Conservation (phyloP, 2,329 filamentous ascomycete genomes). For the Aureobasidium sp. region DNA sequence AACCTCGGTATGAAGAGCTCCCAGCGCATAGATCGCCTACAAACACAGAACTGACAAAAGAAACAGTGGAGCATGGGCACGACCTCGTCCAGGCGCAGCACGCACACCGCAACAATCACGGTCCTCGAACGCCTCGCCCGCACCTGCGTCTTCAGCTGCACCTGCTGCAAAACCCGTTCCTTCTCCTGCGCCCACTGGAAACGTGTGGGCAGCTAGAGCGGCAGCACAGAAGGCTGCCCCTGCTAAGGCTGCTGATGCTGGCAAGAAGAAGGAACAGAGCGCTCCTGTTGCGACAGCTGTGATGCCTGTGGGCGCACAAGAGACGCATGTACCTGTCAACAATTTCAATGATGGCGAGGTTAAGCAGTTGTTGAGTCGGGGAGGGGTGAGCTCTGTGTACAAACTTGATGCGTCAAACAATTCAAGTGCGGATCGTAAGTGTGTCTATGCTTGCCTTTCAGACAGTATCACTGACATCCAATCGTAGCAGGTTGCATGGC, state of each 20-base stretch:
- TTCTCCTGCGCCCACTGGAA: background rate
- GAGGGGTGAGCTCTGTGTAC: conserved; percentile 23
- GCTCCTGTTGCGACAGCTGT: background rate
- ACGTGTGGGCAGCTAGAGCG: conserved; percentile 10
- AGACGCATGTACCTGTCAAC: conserved; percentile 21
- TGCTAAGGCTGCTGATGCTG: background rate
- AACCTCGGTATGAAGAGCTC: background rate
- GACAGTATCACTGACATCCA: background rate
- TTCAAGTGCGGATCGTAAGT: conserved; percentile 33
- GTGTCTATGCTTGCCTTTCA: background rate
- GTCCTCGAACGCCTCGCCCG: conserved; percentile 7
- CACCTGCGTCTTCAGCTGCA: background rate
- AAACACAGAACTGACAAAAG: background rate
- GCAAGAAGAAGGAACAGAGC: background rate
- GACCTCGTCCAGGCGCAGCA: background rate
- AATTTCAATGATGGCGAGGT: conserved; percentile 38
- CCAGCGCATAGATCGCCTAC: background rate
- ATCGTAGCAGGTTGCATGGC: conserved; percentile 31
- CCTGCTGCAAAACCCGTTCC: background rate
- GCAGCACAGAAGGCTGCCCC: background rate
- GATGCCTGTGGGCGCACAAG: conserved; percentile 7
- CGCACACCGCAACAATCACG: conserved; percentile 1
- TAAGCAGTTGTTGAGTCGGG: conserved; percentile 29
- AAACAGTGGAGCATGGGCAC: conserved; percentile 4
- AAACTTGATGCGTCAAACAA: conserved; percentile 24